Conservation (phyloP, 2,329 filamentous ascomycete species). For the Paraconiothyrium brasiliense region DNA sequence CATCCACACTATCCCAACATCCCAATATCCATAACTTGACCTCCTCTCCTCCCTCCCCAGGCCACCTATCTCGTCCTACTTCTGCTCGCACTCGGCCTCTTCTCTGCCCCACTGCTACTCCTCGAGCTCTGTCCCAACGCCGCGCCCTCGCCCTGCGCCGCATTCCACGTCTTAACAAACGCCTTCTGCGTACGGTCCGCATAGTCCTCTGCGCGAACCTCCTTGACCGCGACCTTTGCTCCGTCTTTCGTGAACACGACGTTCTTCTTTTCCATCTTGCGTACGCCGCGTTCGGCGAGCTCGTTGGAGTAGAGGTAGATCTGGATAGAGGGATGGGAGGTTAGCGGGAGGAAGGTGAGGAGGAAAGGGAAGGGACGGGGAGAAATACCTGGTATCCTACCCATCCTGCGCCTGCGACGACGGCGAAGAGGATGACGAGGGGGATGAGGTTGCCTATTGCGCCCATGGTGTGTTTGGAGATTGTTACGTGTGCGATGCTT, state of each 20-base stretch:
- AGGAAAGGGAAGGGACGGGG: not conserved
- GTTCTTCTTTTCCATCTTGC: conserved; percentile 79
- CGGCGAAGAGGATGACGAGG: conserved; percentile 69
- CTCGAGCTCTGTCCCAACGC: too few relatives aligned
- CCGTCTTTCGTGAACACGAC: conserved; percentile 80
- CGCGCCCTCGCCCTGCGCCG: conserved; percentile 28
- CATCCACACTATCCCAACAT: not conserved
- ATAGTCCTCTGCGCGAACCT: conserved; percentile 74
- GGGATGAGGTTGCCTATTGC: conserved; percentile 66
- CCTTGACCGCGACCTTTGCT: conserved; percentile 74
- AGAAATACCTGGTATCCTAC: conserved; percentile 70
- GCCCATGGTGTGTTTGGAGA: conserved; percentile 39
- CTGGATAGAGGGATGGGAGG: conserved; percentile 27
- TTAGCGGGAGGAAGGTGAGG: not conserved
- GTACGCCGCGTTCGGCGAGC: conserved; percentile 71
- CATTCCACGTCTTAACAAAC: conserved; percentile 62
- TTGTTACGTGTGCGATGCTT: not conserved
- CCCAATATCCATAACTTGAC: not conserved
- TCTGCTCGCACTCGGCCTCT: not conserved
- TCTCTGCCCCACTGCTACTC: not conserved
- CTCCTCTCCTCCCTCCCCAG: not conserved
- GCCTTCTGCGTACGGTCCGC: conserved; percentile 75
- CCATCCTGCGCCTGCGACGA: conserved; percentile 68
- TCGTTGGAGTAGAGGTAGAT: conserved; percentile 74
- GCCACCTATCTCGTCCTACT: conserved; percentile 22